phyloP scores from a whole-genome alignment of 78 protist species.

The Neovahlkampfia damariscottae region DNA sequence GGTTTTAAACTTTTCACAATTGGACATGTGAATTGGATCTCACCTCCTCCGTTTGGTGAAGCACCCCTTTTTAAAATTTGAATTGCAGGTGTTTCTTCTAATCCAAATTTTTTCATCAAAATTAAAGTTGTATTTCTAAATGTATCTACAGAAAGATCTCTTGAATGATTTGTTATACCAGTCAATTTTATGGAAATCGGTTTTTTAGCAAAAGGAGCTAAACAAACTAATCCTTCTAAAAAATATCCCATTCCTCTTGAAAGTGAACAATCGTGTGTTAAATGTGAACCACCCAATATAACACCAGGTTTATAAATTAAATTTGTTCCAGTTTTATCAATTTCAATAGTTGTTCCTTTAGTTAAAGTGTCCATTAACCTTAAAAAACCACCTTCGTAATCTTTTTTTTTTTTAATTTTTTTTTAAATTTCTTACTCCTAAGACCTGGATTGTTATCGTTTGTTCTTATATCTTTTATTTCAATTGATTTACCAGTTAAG shows the following conservation, averaged over 20 bases:
- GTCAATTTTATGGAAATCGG: slow-evolving; percentile 39
- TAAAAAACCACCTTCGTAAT: slow-evolving; percentile 40
- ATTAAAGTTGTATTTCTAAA: slow-evolving; percentile 76
- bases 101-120: slow-evolving; percentile 65
- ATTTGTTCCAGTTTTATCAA: slow-evolving; percentile 34
- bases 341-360: slow-evolving; percentile 43
- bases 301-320: slow-evolving; percentile 40
- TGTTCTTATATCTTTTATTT: neutral
- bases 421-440: no score
- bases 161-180: slow-evolving; percentile 71
- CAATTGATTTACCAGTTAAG: neutral
- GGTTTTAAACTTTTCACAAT: slow-evolving; percentile 42
- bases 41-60: slow-evolving; percentile 88
- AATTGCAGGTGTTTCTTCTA: slow-evolving; percentile 48
- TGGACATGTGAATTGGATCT: slow-evolving; percentile 64
- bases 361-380: slow-evolving; percentile 42
- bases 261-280: slow-evolving; percentile 32
- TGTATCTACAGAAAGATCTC: slow-evolving; percentile 63
- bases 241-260: slow-evolving; percentile 49
- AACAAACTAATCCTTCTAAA: slow-evolving; percentile 57
- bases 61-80: slow-evolving; percentile 58
- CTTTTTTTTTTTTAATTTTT: slow-evolving; percentile 2
- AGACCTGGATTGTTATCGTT: no score
- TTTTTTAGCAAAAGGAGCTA: slow-evolving; percentile 80
- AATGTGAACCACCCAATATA: slow-evolving; percentile 36